These are phyloP conservation scores for Nakazawaea anatomiae DNA, from an alignment of 805 yeast genomes.

Conservation along the genomic window DNA sequence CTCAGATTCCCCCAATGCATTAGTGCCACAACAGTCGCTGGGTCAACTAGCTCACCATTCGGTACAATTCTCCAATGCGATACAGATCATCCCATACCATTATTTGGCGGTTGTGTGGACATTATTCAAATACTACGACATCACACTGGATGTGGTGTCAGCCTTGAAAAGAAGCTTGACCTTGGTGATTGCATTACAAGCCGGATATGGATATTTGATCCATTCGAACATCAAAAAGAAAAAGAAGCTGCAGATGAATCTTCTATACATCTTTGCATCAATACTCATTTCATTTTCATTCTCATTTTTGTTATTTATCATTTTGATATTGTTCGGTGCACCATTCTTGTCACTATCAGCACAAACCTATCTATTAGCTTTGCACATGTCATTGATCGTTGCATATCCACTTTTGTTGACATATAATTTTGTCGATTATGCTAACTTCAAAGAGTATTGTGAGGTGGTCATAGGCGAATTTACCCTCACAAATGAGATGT, in stretches of 20 bases:
- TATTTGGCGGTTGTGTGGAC: conserved; percentile 18
- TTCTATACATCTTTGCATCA: conserved; percentile 23
- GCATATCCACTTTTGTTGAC: conserved; percentile 59
- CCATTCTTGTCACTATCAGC: conserved; percentile 50
- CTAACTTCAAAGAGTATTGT: conserved; percentile 13
- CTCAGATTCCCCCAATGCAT: conserved; percentile 10
- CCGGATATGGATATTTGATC: conserved; percentile 27
- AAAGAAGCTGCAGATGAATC: conserved; percentile 9
- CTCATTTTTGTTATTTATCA: conserved; percentile 32
- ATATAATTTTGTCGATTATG: conserved; percentile 34
- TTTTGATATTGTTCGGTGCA: conserved; percentile 70
- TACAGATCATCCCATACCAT: conserved; percentile 25
- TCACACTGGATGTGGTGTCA: conserved; percentile 21
- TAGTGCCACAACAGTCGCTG: conserved; percentile 3
- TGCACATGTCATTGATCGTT: conserved; percentile 54
- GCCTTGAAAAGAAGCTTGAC: conserved; percentile 22
- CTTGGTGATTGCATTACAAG: conserved; percentile 28
- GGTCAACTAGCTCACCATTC: not conserved
- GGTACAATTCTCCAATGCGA: not conserved
- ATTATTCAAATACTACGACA: conserved; percentile 25
- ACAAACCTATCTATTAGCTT: conserved; percentile 56
- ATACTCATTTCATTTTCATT: conserved; percentile 26
- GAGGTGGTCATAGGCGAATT: conserved; percentile 39
- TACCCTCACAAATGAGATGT: conserved; percentile 26
- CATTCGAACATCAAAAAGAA: conserved; percentile 5